Conservation (phyloP, 768 basidiomycete genomes). For the Calocybe cyanea region DNA sequence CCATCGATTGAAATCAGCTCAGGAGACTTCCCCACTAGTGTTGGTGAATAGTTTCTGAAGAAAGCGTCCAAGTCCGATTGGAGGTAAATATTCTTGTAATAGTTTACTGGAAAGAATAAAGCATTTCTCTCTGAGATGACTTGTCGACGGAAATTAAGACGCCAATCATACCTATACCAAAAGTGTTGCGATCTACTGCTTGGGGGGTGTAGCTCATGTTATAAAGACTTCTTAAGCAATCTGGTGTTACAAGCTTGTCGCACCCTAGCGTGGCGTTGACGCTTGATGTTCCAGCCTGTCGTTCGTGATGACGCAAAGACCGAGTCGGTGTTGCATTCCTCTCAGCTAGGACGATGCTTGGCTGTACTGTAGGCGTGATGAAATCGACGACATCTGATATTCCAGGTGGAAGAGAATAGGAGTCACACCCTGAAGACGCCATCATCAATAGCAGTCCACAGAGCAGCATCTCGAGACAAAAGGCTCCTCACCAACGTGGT, state of each 20-base stretch:
- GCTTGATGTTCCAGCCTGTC: slow-evolving; percentile 7
- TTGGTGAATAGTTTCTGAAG: slow-evolving; percentile 34
- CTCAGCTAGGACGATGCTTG: slow-evolving; percentile 18
- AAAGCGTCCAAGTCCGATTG: slow-evolving; percentile 41
- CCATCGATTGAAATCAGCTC: slow-evolving; percentile 34
- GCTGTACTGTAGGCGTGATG: slow-evolving; percentile 32
- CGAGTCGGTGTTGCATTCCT: neutral
- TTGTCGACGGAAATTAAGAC: neutral
- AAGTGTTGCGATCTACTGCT: slow-evolving; percentile 22
- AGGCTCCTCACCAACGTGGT: slow-evolving; percentile 25
- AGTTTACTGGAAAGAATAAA: slow-evolving; percentile 31
- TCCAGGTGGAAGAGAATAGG: slow-evolving; percentile 28
- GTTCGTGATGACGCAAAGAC: slow-evolving; percentile 1
- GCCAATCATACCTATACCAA: slow-evolving; percentile 27
- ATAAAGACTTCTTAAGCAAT: slow-evolving; percentile 31
- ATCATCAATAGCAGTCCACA: neutral
- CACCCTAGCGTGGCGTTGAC: slow-evolving; percentile 13
- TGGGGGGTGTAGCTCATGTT: slow-evolving; percentile 29
- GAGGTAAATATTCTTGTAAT: slow-evolving; percentile 38
- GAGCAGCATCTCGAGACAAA: no score
- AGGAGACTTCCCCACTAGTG: slow-evolving; percentile 37
- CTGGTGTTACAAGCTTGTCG: slow-evolving; percentile 22
- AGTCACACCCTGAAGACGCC: slow-evolving; percentile 21
- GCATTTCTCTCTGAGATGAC: no score
- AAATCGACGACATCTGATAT: slow-evolving; percentile 28